Conservation (phyloP, 2,329 filamentous ascomycete species). For the Fusarium pseudoanthophilum region DNA sequence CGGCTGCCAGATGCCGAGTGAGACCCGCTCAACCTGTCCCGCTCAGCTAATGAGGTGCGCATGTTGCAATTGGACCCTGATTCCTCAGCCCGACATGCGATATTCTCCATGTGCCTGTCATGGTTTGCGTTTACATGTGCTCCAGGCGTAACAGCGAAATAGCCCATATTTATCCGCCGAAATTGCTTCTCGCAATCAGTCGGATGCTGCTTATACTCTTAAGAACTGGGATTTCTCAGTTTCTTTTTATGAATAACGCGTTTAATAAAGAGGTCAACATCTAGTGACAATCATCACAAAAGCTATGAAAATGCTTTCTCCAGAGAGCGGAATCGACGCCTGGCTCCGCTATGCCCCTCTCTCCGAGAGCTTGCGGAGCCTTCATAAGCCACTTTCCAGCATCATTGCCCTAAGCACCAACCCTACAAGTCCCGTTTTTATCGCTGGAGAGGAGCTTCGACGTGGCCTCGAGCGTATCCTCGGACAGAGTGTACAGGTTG, state of each 20-base stretch:
- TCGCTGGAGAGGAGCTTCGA: not conserved
- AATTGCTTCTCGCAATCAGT: not conserved
- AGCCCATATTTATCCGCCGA: not conserved
- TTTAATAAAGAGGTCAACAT: too few species aligned
- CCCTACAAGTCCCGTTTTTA: not conserved
- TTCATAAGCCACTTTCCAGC: not conserved
- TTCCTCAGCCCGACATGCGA: not conserved
- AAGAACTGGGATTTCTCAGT: not conserved
- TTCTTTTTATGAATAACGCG: not conserved
- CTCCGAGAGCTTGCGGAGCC: not conserved
- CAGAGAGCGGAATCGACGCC: not conserved
- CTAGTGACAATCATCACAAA: not conserved
- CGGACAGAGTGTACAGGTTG: not conserved
- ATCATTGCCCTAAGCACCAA: not conserved
- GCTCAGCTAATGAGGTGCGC: not conserved
- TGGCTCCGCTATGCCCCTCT: not conserved
- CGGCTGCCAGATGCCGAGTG: not conserved
- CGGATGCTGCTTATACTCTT: not conserved
- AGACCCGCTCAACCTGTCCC: not conserved
- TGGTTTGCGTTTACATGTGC: not conserved
- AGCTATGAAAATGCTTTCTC: not conserved
- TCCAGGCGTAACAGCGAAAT: not conserved
- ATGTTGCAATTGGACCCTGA: not conserved
- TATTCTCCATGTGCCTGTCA: not conserved
- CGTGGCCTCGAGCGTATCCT: not conserved